Conservation (phyloP, 768 basidiomycete species). For the Sarcomyxa edulis region DNA sequence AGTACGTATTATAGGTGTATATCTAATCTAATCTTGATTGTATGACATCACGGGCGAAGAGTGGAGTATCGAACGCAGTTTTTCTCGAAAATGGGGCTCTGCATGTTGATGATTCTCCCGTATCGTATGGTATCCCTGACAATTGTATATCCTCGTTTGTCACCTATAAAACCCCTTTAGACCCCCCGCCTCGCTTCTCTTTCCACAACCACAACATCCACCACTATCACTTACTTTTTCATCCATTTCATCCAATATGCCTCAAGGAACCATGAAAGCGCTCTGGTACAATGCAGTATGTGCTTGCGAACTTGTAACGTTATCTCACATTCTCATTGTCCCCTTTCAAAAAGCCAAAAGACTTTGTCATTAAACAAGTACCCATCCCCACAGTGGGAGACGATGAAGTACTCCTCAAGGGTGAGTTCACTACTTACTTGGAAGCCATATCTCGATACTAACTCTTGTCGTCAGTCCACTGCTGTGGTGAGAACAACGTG, state of each 20-base stretch:
- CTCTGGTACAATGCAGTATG: conserved; percentile 57
- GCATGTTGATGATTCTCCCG: no score
- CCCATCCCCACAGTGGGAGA: conserved; percentile 62
- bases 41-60: no score
- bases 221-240: neutral
- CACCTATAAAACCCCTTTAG: no score
- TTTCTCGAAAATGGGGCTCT: no score
- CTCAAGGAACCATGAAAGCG: conserved; percentile 58
- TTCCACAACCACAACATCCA: conserved; percentile 1
- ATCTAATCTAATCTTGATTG: no score
- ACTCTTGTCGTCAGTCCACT: conserved; percentile 24
- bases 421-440: conserved; percentile 28
- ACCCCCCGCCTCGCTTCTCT: neutral
- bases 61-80: no score
- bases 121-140: no score
- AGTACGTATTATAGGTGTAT: no score
- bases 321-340: conserved; percentile 9
- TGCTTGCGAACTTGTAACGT: conserved; percentile 2
- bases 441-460: no score
- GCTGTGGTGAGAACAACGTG: conserved; percentile 29
- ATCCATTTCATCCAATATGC: conserved; percentile 26
- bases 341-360: conserved; percentile 40
- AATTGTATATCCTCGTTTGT: no score
- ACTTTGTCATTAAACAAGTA: conserved; percentile 65
- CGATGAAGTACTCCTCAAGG: conserved; percentile 74